A percentile compares a stretch with the other conserved stretches of the same genome.
Conservation (phyloP, 78 protist species). For the Dictyostelium discoideum region dicty_2.7 NC_007091.3:4583501-4584000, state of each 20-base stretch:
- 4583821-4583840: constrained; percentile 53
- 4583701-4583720: constrained; percentile 7
- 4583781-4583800: constrained; percentile 54
- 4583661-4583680: not conserved
- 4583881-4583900: constrained; percentile 75
- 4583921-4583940: constrained; percentile 94
- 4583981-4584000: constrained; percentile 31
- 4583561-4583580: not conserved
- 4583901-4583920: constrained; percentile 91
- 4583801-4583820: constrained; percentile 67
- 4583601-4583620: too few relatives aligned
- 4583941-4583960: constrained; percentile 94
- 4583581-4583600: not conserved
- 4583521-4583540: not conserved
- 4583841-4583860: constrained; percentile 46
- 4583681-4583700: constrained; percentile 50
- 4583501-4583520: constrained; percentile 70
- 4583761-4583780: constrained; percentile 61
- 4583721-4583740: constrained; percentile 8
- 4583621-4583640: too few relatives aligned
- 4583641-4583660: not conserved
- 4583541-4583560: not conserved
- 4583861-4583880: constrained; percentile 60
- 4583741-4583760: constrained; percentile 36
- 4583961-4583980: constrained; percentile 90